A percentile compares a stretch with the other conserved stretches of the same genome.
Evolutionary conservation across 768 basidiomycete species (phyloP).

Genomic region (Macrolepiota fuliginosa): DNA sequence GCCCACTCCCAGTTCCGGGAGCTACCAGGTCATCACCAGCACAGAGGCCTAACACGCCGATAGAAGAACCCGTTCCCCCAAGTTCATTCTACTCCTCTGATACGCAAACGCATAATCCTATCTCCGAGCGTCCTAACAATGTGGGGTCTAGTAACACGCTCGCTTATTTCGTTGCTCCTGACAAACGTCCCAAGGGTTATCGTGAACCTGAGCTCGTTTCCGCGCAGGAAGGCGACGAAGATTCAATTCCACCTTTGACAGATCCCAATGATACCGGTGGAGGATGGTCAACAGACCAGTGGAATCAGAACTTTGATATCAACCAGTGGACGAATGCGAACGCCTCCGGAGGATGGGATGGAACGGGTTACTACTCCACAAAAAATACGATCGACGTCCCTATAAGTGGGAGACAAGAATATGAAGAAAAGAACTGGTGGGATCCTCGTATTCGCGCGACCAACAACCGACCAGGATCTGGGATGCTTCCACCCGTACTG

Average conservation of each 20-base stretch:
- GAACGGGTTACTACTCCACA: slow-evolving; percentile 23
- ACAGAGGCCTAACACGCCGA: slow-evolving; percentile 41
- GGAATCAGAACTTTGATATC: slow-evolving; percentile 19
- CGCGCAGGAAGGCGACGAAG: slow-evolving; percentile 36
- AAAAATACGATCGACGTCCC: slow-evolving; percentile 28
- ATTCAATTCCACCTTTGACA: slow-evolving; percentile 36
- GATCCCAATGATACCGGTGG: slow-evolving; percentile 26
- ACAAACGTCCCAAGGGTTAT: slow-evolving; percentile 32
- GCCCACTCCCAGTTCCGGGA: slow-evolving; percentile 47
- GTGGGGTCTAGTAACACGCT: slow-evolving; percentile 44
- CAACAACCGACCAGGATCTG: slow-evolving; percentile 61
- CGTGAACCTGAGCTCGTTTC: slow-evolving; percentile 59
- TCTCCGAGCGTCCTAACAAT: slow-evolving; percentile 36
- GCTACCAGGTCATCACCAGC: slow-evolving; percentile 23
- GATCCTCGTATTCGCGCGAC: slow-evolving; percentile 44
- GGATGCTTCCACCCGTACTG: slow-evolving; percentile 66
- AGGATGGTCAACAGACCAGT: slow-evolving; percentile 15
- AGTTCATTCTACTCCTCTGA: slow-evolving; percentile 30
- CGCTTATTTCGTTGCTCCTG: slow-evolving; percentile 29
- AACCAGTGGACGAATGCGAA: slow-evolving; percentile 12
- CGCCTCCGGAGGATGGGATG: slow-evolving; percentile 1
- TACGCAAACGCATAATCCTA: slow-evolving; percentile 30
- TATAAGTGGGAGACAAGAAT: slow-evolving; percentile 59
- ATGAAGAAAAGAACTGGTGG: slow-evolving; percentile 74
- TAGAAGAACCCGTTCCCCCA: slow-evolving; percentile 23